Evolutionary conservation across 352 stramenopile genomes (phyloP).

Genomic region (Plasmopara muralis): DNA sequence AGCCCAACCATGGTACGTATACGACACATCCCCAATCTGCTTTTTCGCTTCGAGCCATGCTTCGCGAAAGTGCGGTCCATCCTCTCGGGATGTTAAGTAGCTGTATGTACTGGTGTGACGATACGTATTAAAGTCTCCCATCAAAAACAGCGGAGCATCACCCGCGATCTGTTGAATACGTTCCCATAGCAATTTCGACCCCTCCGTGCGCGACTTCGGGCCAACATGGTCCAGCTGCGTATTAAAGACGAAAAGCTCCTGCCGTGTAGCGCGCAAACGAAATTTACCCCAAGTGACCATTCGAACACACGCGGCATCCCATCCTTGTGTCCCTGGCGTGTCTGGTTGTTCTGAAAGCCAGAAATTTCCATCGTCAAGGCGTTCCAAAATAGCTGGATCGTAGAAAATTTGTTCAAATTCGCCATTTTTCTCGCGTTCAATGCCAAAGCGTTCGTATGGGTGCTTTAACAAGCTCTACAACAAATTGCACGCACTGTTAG

Average conservation of each 20-base stretch:
- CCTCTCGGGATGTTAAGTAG: slow-evolving; percentile 64
- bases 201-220: slow-evolving; percentile 37
- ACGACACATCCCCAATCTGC: slow-evolving; percentile 71
- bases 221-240: slow-evolving; percentile 73
- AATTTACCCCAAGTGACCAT: slow-evolving; percentile 74
- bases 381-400: slow-evolving; percentile 43
- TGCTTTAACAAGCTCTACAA: slow-evolving; percentile 35
- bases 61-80: slow-evolving; percentile 58
- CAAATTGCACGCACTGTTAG: slow-evolving; percentile 5
- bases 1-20: slow-evolving; percentile 84
- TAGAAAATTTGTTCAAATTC: slow-evolving; percentile 84
- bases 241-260: slow-evolving; percentile 75
- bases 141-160: slow-evolving; percentile 58
- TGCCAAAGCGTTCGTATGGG: slow-evolving; percentile 65
- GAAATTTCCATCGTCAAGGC: slow-evolving; percentile 58
- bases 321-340: slow-evolving; percentile 42
- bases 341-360: slow-evolving; percentile 74
- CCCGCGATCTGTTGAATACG: slow-evolving; percentile 57
- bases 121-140: slow-evolving; percentile 85
- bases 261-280: slow-evolving; percentile 43
- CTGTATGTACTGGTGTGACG: slow-evolving; percentile 72
- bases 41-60: slow-evolving; percentile 61
- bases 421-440: slow-evolving; percentile 61
- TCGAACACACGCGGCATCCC: slow-evolving; percentile 60
- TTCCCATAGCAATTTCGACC: slow-evolving; percentile 53